phyloP scores from a whole-genome alignment of 139 green algal species.

The Closterium sp. region DNA sequence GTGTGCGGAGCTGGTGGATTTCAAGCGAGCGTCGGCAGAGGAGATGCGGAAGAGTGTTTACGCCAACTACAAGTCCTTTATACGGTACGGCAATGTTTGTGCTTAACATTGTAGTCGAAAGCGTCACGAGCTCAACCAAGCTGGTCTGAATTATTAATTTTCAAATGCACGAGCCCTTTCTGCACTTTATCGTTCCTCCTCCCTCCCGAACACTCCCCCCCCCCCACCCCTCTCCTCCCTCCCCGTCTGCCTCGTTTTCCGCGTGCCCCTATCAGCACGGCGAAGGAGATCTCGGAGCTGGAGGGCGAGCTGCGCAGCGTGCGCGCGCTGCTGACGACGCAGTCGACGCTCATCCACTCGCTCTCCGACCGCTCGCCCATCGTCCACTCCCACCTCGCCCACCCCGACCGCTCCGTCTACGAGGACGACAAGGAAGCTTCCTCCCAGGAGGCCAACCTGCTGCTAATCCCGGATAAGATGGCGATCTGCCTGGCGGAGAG shows the following conservation, averaged over 20 bases:
- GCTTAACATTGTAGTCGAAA: not conserved
- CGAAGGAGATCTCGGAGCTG: constrained; percentile 50
- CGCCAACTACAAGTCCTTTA: constrained; percentile 15
- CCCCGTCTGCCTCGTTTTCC: not conserved
- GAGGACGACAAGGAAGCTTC: not conserved
- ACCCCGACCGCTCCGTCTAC: not conserved
- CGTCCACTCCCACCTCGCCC: not conserved
- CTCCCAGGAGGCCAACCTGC: not conserved
- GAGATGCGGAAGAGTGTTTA: constrained; percentile 46
- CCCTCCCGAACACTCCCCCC: not conserved
- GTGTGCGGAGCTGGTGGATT: constrained; percentile 33
- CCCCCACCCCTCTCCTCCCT: not conserved
- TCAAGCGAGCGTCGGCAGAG: constrained; percentile 31
- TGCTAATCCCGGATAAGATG: not conserved
- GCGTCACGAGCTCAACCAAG: not conserved
- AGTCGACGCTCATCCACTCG: constrained; percentile 34
- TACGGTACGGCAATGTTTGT: not conserved
- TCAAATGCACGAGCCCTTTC: not conserved
- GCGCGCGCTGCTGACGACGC: constrained; percentile 31
- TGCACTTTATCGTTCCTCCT: not conserved
- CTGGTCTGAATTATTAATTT: not conserved
- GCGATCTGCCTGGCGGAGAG: not conserved
- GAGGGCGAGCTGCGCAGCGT: constrained; percentile 50
- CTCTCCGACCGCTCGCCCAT: constrained; percentile 20
- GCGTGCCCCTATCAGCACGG: constrained; percentile 18